Percentiles rank a stretch among this genome's conserved stretches.
phyloP scores from a whole-genome alignment of 2,329 filamentous ascomycete species.

The Fusarium avenaceum region DNA sequence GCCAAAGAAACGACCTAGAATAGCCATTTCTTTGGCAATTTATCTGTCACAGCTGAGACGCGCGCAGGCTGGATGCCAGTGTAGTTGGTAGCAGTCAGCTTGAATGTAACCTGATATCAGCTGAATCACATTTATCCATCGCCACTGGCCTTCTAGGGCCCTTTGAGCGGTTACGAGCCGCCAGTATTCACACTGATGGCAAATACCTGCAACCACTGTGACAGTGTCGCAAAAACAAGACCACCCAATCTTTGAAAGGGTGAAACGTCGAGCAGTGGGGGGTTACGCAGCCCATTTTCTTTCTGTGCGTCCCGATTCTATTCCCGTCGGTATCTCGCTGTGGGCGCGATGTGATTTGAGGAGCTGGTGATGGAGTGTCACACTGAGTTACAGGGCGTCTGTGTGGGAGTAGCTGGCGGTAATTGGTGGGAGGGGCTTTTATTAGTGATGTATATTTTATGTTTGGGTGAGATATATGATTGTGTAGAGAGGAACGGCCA shows the following conservation, averaged over 20 bases:
- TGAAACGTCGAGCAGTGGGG: slow-evolving; percentile 36
- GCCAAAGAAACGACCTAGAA: slow-evolving; percentile 38
- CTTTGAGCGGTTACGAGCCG: slow-evolving; percentile 38
- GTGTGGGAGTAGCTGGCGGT: slow-evolving; percentile 21
- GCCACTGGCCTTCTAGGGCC: slow-evolving; percentile 9
- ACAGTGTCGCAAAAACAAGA: slow-evolving; percentile 29
- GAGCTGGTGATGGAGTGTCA: slow-evolving; percentile 31
- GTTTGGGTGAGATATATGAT: slow-evolving; percentile 1
- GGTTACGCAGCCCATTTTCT: slow-evolving; percentile 26
- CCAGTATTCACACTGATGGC: slow-evolving; percentile 11
- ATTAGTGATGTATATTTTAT: slow-evolving; percentile 4
- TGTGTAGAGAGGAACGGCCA: neutral
- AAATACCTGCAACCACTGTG: slow-evolving; percentile 25
- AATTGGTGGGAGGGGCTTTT: slow-evolving; percentile 10
- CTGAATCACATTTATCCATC: slow-evolving; percentile 20
- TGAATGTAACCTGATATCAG: slow-evolving; percentile 34
- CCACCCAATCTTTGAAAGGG: slow-evolving; percentile 26
- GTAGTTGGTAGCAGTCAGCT: slow-evolving; percentile 29
- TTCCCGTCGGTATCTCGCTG: slow-evolving; percentile 38
- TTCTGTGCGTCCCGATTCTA: slow-evolving; percentile 28
- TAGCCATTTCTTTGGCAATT: slow-evolving; percentile 6
- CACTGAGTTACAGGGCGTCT: slow-evolving; percentile 36
- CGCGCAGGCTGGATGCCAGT: slow-evolving; percentile 16
- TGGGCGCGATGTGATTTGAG: slow-evolving; percentile 36
- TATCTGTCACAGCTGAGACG: slow-evolving; percentile 25